These are phyloP conservation scores for Blepharisma undulans DNA, from an alignment of 169 alveolate species.

Conservation along the genomic window DNA sequence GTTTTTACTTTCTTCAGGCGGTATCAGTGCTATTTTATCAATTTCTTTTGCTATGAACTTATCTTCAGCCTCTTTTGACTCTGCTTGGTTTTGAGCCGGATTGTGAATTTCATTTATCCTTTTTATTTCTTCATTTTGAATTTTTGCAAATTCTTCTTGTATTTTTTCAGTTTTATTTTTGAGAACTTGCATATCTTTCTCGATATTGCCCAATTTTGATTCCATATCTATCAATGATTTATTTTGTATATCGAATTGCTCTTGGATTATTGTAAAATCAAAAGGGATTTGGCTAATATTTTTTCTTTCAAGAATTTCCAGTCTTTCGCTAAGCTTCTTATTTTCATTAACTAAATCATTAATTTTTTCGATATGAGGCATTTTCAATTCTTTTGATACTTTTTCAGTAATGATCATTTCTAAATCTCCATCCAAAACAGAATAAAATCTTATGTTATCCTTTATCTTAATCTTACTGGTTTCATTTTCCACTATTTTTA, in stretches of 20 bases:
- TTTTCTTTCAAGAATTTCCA: background rate
- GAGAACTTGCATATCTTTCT: background rate
- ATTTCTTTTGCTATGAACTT: slow-evolving; percentile 66
- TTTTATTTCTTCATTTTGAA: background rate
- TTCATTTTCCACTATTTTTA: background rate
- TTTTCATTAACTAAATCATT: background rate
- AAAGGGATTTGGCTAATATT: background rate
- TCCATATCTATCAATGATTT: background rate
- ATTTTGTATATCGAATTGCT: background rate
- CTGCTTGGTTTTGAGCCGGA: background rate
- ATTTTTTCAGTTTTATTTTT: background rate
- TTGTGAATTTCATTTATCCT: background rate
- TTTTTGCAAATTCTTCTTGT: background rate
- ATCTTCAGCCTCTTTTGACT: background rate
- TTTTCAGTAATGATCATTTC: background rate
- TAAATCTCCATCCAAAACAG: background rate
- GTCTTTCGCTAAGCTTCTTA: background rate
- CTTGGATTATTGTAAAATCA: background rate
- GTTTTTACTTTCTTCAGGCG: background rate
- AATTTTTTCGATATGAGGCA: background rate
- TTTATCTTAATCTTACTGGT: background rate
- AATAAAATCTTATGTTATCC: background rate
- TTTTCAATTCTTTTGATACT: background rate
- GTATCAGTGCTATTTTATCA: background rate
- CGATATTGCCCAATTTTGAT: background rate